phyloP scores from a whole-genome alignment of 352 stramenopile genomes.

The Chrysophaeum taylorii region DNA sequence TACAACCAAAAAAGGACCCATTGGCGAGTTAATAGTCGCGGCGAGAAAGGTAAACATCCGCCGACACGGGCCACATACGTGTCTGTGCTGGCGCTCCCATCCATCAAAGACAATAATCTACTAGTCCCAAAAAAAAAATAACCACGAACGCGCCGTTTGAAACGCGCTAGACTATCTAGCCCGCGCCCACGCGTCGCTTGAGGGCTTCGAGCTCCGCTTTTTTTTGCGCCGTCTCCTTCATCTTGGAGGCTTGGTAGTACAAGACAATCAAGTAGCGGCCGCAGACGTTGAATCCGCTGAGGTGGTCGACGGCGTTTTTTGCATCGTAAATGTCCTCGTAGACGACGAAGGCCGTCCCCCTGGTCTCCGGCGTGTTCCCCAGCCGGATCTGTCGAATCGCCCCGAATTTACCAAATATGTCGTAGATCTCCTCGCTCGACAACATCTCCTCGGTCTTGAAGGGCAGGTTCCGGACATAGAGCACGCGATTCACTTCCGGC shows the following conservation, averaged over 20 bases:
- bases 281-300: slow-evolving; percentile 98
- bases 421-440: slow-evolving; percentile 92
- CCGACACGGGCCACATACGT: no score
- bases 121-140: no score
- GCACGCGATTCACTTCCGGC: slow-evolving; percentile 93
- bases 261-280: slow-evolving; percentile 95
- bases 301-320: slow-evolving; percentile 94
- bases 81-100: no score
- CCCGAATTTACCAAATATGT: slow-evolving; percentile 99
- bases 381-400: slow-evolving; percentile 88
- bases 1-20: no score
- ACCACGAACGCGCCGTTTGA: no score
- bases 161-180: no score
- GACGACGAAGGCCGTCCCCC: slow-evolving; percentile 94
- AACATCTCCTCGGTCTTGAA: slow-evolving; percentile 67
- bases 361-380: slow-evolving; percentile 85
- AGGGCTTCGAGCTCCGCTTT: slow-evolving; percentile 52
- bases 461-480: slow-evolving; percentile 87
- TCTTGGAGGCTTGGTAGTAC: slow-evolving; percentile 90
- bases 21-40: no score
- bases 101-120: no score
- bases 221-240: slow-evolving; percentile 51
- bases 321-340: slow-evolving; percentile 99
- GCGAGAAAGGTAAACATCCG: no score
- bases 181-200: no score